A percentile compares a stretch with the other conserved stretches of the same genome.
Conservation (phyloP, 306 rosid genomes). For the Cicer pinnatifidum region DNA sequence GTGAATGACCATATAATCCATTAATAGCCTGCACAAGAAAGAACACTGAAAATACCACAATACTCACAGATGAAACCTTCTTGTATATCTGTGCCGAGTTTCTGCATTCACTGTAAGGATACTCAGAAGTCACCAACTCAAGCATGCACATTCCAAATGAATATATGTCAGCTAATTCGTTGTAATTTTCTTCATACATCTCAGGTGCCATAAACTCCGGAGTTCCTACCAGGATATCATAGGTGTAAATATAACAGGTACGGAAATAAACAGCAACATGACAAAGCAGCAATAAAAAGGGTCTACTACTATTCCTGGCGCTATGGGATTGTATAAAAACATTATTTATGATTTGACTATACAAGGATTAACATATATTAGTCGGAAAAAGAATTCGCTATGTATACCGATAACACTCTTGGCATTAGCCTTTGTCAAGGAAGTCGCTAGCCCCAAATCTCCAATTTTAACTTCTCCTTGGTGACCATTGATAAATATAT, state of each 20-base stretch:
- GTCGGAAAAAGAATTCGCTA: neutral
- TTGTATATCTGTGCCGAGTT: slow-evolving; percentile 61
- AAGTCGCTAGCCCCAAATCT: slow-evolving; percentile 57
- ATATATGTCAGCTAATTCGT: slow-evolving; percentile 59
- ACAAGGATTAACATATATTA: neutral
- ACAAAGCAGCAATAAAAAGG: slow-evolving; percentile 6
- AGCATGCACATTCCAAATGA: slow-evolving; percentile 64
- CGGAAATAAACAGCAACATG: neutral
- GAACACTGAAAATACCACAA: neutral
- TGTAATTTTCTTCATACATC: slow-evolving; percentile 58
- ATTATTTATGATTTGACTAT: slow-evolving; percentile 1
- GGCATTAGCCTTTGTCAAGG: slow-evolving; percentile 53
- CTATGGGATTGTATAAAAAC: slow-evolving; percentile 4
- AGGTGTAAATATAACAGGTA: slow-evolving; percentile 17
- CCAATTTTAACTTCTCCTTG: slow-evolving; percentile 65
- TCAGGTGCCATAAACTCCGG: slow-evolving; percentile 67
- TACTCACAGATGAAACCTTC: slow-evolving; percentile 64
- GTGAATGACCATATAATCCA: slow-evolving; percentile 25
- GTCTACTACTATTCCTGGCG: neutral
- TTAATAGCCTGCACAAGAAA: slow-evolving; percentile 2
- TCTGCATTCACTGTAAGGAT: slow-evolving; percentile 60
- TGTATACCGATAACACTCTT: slow-evolving; percentile 54
- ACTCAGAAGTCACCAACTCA: slow-evolving; percentile 59
- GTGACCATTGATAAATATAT: slow-evolving; percentile 60
- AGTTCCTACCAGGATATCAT: slow-evolving; percentile 49